Conservation (phyloP, 805 yeast genomes). For the Wickerhamomyces xylosicus region DNA sequence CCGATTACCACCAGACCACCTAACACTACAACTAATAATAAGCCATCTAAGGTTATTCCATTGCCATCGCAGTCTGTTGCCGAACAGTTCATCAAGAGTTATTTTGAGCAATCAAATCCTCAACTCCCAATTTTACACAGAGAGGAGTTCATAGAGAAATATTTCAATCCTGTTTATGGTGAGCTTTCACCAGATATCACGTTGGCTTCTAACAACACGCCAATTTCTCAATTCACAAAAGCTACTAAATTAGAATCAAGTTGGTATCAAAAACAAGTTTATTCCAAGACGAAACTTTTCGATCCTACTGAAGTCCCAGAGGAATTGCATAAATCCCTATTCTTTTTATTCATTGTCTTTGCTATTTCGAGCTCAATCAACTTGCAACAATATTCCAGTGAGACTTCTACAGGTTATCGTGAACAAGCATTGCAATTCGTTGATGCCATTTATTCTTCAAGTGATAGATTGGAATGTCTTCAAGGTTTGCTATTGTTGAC, state of each 20-base stretch:
- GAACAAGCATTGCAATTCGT: constrained; percentile 51
- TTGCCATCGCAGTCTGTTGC: constrained; percentile 66
- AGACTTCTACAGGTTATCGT: constrained; percentile 60
- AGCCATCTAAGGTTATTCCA: constrained; percentile 10
- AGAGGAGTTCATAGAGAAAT: constrained; percentile 55
- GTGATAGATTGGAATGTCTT: constrained; percentile 57
- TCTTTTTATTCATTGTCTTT: constrained; percentile 65
- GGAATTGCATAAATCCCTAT: constrained; percentile 43
- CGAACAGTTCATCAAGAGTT: constrained; percentile 48
- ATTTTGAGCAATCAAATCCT: constrained; percentile 71
- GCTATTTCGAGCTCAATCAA: constrained; percentile 74
- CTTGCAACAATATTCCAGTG: constrained; percentile 54
- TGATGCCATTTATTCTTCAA: constrained; percentile 44
- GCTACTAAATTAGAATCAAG: constrained; percentile 11
- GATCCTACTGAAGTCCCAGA: constrained; percentile 29
- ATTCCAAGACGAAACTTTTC: constrained; percentile 1
- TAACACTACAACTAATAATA: background rate
- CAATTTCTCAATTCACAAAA: constrained; percentile 27
- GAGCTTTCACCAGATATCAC: constrained; percentile 39
- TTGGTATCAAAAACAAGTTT: constrained; percentile 27
- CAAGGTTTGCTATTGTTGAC: constrained; percentile 65
- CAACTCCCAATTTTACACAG: constrained; percentile 81
- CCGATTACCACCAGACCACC: constrained; percentile 16
- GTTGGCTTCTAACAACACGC: constrained; percentile 48
- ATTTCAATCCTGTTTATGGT: constrained; percentile 79